Conservation (phyloP, 768 basidiomycete genomes). For the Mycena amicta region DNA sequence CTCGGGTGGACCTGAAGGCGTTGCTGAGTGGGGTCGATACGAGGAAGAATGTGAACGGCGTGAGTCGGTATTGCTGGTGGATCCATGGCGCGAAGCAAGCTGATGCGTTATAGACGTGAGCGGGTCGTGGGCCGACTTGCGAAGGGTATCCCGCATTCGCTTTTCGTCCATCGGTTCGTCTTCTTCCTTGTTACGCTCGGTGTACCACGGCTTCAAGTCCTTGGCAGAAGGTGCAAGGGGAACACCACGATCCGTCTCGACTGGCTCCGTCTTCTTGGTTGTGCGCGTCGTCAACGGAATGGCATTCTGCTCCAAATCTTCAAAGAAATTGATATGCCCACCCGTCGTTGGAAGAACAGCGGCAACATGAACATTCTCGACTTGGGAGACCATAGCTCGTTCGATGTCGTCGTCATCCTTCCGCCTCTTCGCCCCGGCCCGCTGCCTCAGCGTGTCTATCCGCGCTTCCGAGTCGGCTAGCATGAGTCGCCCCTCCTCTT, state of each 20-base stretch:
- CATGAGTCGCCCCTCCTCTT: constrained; percentile 71
- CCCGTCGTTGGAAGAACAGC: constrained; percentile 48
- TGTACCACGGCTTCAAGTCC: constrained; percentile 85
- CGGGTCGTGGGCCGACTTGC: constrained; percentile 70
- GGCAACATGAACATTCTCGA: constrained; percentile 30
- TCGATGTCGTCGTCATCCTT: constrained; percentile 39
- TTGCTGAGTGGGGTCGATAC: constrained; percentile 20
- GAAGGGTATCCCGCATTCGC: constrained; percentile 56
- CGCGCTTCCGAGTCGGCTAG: constrained; percentile 84
- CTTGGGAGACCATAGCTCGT: constrained; percentile 28
- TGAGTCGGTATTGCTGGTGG: constrained; percentile 7
- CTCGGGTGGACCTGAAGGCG: constrained; percentile 39
- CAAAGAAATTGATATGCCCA: constrained; percentile 84
- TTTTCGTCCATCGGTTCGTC: constrained; percentile 20
- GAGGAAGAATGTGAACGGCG: constrained; percentile 30
- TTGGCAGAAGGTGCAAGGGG: constrained; percentile 74
- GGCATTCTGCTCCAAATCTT: constrained; percentile 65
- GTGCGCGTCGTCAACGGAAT: constrained; percentile 46
- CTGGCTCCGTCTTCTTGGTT: constrained; percentile 48
- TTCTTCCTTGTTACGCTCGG: constrained; percentile 31
- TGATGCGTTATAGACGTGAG: constrained; percentile 73
- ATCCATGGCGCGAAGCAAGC: constrained; percentile 45
- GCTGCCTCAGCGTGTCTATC: constrained; percentile 62
- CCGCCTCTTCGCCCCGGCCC: constrained; percentile 51
- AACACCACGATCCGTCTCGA: constrained; percentile 70